These are phyloP conservation scores for Boletellus ananiceps DNA, from an alignment of 768 basidiomycete genomes.

Conservation along the genomic window DNA sequence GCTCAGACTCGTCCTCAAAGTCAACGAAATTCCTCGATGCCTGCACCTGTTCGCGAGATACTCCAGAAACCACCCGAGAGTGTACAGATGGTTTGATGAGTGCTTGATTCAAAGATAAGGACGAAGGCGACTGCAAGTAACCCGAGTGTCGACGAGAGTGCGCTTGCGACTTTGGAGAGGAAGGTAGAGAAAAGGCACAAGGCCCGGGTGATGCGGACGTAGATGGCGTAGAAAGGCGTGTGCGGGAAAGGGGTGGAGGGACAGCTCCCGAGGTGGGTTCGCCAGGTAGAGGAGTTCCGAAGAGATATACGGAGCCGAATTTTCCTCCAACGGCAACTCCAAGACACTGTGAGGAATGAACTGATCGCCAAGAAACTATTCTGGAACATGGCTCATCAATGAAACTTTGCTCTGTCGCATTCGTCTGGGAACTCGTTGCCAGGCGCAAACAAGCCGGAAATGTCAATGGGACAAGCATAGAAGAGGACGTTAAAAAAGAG, in stretches of 20 bases:
- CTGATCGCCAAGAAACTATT: slow-evolving; percentile 17
- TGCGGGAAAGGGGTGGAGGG: slow-evolving; percentile 13
- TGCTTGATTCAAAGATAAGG: slow-evolving; percentile 31
- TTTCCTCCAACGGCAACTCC: slow-evolving; percentile 20
- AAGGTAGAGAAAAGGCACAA: slow-evolving; percentile 15
- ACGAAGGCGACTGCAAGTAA: slow-evolving; percentile 34
- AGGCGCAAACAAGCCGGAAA: slow-evolving; percentile 16
- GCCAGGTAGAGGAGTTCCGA: slow-evolving; percentile 23
- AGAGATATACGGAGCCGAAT: slow-evolving; percentile 26
- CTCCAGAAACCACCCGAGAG: slow-evolving; percentile 64
- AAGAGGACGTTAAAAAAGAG: background rate
- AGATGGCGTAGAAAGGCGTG: slow-evolving; percentile 1
- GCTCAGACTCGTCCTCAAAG: slow-evolving; percentile 75
- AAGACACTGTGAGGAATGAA: slow-evolving; percentile 4
- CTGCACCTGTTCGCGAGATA: slow-evolving; percentile 66
- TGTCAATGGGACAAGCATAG: slow-evolving; percentile 27
- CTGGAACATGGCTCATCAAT: slow-evolving; percentile 17
- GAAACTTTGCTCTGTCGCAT: slow-evolving; percentile 23
- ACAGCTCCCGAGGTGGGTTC: slow-evolving; percentile 11
- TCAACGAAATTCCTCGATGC: slow-evolving; percentile 78
- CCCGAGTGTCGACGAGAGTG: slow-evolving; percentile 27
- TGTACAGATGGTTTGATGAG: slow-evolving; percentile 54
- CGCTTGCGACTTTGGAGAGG: slow-evolving; percentile 17
- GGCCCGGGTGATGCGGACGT: slow-evolving; percentile 6
- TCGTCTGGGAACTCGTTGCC: slow-evolving; percentile 4